These are phyloP conservation scores for Starmerella bombicola DNA, from an alignment of 805 yeast genomes.

Conservation along the genomic window DNA sequence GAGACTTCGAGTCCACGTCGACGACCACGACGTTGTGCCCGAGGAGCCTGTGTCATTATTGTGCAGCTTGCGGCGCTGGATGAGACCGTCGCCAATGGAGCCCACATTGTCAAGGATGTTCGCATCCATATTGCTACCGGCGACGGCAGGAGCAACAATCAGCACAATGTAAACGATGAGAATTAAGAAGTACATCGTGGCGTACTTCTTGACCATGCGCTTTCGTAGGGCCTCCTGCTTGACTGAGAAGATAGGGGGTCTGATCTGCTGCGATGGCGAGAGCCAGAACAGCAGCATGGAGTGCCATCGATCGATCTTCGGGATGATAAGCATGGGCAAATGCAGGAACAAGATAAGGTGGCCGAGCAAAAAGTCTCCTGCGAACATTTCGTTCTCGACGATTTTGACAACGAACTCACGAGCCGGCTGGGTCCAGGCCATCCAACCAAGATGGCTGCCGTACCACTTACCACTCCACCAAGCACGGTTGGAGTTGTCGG, in stretches of 20 bases:
- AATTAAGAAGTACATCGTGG: slow-evolving; percentile 61
- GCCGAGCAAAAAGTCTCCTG: slow-evolving; percentile 91
- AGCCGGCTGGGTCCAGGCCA: slow-evolving; percentile 88
- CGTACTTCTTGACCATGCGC: slow-evolving; percentile 94
- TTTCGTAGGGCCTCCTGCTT: slow-evolving; percentile 92
- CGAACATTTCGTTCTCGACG: slow-evolving; percentile 88
- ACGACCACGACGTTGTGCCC: slow-evolving; percentile 33
- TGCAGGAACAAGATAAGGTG: slow-evolving; percentile 79
- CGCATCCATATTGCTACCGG: slow-evolving; percentile 43
- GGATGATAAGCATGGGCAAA: slow-evolving; percentile 73
- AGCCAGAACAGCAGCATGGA: slow-evolving; percentile 98
- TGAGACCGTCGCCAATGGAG: slow-evolving; percentile 43
- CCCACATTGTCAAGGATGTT: slow-evolving; percentile 27
- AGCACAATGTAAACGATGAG: slow-evolving; percentile 58
- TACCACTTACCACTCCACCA: slow-evolving; percentile 99
- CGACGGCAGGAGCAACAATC: slow-evolving; percentile 87
- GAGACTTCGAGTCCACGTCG: slow-evolving; percentile 35
- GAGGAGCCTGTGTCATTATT: slow-evolving; percentile 64
- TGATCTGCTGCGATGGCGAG: slow-evolving; percentile 88
- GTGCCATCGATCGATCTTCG: slow-evolving; percentile 92
- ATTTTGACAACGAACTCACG: slow-evolving; percentile 92
- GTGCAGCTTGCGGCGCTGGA: slow-evolving; percentile 76
- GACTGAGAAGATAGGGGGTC: slow-evolving; percentile 94
- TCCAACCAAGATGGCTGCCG: slow-evolving; percentile 82
- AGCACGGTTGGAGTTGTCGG: slow-evolving; percentile 89